A percentile compares a stretch with the other conserved stretches of the same genome.
Conservation (phyloP, 345 rosid genomes). For the Acer yangbiense region DNA sequence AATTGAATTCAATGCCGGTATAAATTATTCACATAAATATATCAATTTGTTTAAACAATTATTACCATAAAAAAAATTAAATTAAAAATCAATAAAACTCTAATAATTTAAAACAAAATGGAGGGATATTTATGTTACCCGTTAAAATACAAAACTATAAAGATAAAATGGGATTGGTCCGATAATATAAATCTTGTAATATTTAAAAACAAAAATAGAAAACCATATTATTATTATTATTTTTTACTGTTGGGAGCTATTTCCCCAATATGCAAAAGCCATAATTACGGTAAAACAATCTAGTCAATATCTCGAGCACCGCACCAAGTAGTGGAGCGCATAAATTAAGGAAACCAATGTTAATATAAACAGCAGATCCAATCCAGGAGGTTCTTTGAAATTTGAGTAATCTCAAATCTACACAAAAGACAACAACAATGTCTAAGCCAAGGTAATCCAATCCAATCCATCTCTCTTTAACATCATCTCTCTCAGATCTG, state of each 20-base stretch:
- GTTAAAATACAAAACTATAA: too few species aligned
- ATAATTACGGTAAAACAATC: not conserved
- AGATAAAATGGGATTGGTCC: too few species aligned
- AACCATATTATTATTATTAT: too few species aligned
- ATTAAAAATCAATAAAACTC: too few species aligned
- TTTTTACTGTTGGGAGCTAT: too few species aligned
- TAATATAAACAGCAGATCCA: slow-evolving; percentile 35
- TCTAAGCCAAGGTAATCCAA: slow-evolving; percentile 40
- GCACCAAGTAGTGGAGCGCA: slow-evolving; percentile 3
- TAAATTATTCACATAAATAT: not conserved
- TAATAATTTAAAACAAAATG: too few species aligned
- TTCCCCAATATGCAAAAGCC: too few species aligned
- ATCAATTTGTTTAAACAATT: not conserved
- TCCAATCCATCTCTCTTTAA: not conserved
- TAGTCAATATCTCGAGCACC: slow-evolving; percentile 18
- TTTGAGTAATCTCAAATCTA: slow-evolving; percentile 13
- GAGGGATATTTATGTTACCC: too few species aligned
- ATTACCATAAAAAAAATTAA: not conserved
- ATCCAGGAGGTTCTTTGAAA: slow-evolving; percentile 19
- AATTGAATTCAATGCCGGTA: not conserved
- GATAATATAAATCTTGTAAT: too few species aligned
- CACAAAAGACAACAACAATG: slow-evolving; percentile 26
- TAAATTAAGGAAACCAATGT: slow-evolving; percentile 10
- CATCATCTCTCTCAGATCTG: not conserved
- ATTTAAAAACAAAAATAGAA: too few species aligned